Evolutionary conservation across 352 stramenopile genomes (phyloP), one percentile per base, ranked within the genome.

Genomic region (Globisporangium barbulae): DNA sequence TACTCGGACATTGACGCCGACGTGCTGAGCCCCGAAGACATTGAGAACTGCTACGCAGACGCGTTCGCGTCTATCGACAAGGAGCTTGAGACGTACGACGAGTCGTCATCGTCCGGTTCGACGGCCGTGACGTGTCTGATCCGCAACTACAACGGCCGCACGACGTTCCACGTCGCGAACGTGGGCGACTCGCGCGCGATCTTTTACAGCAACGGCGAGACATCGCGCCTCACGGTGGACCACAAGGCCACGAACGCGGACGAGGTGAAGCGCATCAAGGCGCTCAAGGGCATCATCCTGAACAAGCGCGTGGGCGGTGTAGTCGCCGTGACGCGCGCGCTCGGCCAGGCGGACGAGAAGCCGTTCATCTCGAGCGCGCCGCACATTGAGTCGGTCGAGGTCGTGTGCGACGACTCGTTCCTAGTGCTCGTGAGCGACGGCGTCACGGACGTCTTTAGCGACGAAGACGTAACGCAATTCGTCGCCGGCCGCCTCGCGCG

Each of bases 271-370:
- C 85, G 85, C 42, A 94, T 94, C 61, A 81, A 80, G 17, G 81
- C 72, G 9, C 72, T 81, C 30, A 83, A 91, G 55, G 85, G 85
- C 39, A 94, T 94, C 61, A 90, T 94, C 52, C 70, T 94, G 49
- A 92, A 92, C 72, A 90, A 90, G 65, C 85, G 85, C 54, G 85
- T 94, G 35, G 83, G 69, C 28, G 85, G 85, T 9, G 81, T 80
- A 49, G 78, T 91, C 41, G 82, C 81, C 2, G 85, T 94, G 41
- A 91, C 85, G 31, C 76, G 85, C 9, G 85, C 85, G 5, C 72
- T 94, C 5, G 85, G 85, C n/a, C 85, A 94, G 65, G 73, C 78
- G 3, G 81, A 94, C 65, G 85, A 94, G 62, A 92, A 94, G 68
- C 75, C 85, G 53, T 90, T 91, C 58, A 90, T 94, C 63, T 89